Evolutionary conservation across 306 rosid genomes (phyloP), one percentile per base, ranked within the genome.

Genomic region (Medicago truncatula): DNA sequence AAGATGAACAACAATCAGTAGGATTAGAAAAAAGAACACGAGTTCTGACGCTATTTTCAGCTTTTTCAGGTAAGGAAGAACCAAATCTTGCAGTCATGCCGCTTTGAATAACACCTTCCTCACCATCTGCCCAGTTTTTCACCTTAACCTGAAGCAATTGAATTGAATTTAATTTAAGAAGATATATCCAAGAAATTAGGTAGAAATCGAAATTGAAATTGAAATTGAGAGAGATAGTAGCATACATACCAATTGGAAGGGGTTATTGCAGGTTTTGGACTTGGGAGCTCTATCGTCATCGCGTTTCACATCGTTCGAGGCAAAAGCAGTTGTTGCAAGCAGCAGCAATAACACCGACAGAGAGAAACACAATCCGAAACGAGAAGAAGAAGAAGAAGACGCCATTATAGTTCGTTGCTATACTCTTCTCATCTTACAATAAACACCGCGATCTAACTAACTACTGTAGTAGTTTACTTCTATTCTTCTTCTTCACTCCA

Each of bases 51-150:
- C 76, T 77, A 1, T 84, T 74, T 16, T 89, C 67, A 52, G 82
- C 77, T 39, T 80, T 44, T 14, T 89, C 67, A 10, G 99, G 97
- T 78, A 92, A 70, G 1, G 81, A 69, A 66, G 94, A 82, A 75
- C 99, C 98, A 77, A 96, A 96, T 67, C 87, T 82, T 12, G 99
- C 99, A 73, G 81, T 88, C 39, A 91, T 61, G 23, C 96, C 98
- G 14, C 77, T 75, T 10, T 83, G 60, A 60, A 34, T 58, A 59
- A 70, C 23, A 2, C 57, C 86, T 87, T 88, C 83, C 17, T 46
- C 77, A 50, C 85, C 91, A 74, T 87, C 86, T 5, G 84, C 76
- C 97, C 97, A 96, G 66, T 4, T 82, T 78, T 82, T 75, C 58
- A 92, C 97, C 89, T 88, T 92, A 57, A 87, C 89, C 99, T 96